Percentiles rank a stretch among this genome's conserved stretches.
Conservation (phyloP, 2,329 filamentous ascomycete species). For the Diaporthe aspalathi region DNA sequence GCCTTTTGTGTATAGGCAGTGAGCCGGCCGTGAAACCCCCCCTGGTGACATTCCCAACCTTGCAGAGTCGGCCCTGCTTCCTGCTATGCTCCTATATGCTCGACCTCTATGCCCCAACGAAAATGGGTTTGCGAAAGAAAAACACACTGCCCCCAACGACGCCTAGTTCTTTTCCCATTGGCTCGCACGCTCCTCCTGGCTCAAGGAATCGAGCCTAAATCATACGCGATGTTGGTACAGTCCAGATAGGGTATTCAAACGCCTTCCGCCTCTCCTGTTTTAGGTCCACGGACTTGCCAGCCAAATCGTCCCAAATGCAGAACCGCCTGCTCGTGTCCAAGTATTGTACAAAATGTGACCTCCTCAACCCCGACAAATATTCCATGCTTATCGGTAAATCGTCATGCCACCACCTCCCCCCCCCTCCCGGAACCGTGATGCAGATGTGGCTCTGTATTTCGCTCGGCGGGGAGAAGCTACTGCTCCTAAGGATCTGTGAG, state of each 20-base stretch:
- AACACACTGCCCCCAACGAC: neutral
- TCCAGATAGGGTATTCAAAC: conserved; percentile 39
- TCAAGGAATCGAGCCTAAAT: conserved; percentile 13
- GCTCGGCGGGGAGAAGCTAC: conserved; percentile 54
- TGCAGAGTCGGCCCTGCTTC: conserved; percentile 1
- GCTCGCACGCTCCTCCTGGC: conserved; percentile 12
- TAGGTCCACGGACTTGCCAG: conserved; percentile 32
- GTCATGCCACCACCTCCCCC: neutral
- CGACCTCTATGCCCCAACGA: neutral
- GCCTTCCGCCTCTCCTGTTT: conserved; percentile 35
- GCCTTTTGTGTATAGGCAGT: neutral
- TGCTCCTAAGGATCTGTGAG: conserved; percentile 68
- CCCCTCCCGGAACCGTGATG: too few species aligned
- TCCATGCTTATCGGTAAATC: neutral
- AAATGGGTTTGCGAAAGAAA: neutral
- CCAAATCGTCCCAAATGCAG: conserved; percentile 36
- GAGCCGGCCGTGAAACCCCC: neutral
- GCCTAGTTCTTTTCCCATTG: neutral
- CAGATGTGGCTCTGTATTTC: conserved; percentile 38
- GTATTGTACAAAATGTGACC: conserved; percentile 34
- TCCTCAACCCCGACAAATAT: neutral
- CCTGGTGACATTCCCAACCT: neutral
- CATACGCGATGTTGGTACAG: conserved; percentile 23
- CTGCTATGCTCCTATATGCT: conserved; percentile 5
- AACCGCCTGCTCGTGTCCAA: conserved; percentile 30